A percentile compares a stretch with the other conserved stretches of the same genome.
phyloP scores from a whole-genome alignment of 2,329 filamentous ascomycete species.

The Grosmannia serpens region DNA sequence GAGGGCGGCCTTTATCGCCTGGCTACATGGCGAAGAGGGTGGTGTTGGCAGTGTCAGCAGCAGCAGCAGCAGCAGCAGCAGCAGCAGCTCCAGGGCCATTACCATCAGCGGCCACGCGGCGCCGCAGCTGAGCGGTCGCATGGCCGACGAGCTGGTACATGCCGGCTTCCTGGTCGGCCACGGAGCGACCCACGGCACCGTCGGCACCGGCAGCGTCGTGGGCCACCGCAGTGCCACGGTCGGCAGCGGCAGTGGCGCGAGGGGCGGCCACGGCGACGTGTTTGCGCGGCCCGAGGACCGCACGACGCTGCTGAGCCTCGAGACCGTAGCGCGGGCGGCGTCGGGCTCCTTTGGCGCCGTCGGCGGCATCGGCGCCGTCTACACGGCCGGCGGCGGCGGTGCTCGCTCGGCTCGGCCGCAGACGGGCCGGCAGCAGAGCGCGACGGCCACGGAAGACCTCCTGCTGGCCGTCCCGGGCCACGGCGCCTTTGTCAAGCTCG shows the following conservation, averaged over 20 bases:
- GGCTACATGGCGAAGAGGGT: conserved; percentile 38
- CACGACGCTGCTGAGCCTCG: conserved; percentile 47
- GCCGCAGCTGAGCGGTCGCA: conserved; percentile 25
- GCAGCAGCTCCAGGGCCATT: not conserved
- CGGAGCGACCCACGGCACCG: conserved; percentile 13
- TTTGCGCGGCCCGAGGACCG: conserved; percentile 40
- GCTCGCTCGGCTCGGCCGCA: conserved; percentile 26
- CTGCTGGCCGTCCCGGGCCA: conserved; percentile 55
- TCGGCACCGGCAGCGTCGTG: conserved; percentile 17
- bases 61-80: conserved; percentile 15
- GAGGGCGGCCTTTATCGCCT: conserved; percentile 37
- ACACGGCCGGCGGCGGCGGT: conserved; percentile 47
- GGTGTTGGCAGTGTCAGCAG: conserved; percentile 27
- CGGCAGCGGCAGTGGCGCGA: not conserved
- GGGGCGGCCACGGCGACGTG: conserved; percentile 18
- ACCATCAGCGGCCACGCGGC: conserved; percentile 7
- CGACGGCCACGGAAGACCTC: conserved; percentile 21
- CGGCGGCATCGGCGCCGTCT: conserved; percentile 54
- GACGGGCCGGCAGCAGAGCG: conserved; percentile 17
- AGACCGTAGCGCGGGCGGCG: conserved; percentile 50
- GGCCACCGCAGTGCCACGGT: conserved; percentile 12
- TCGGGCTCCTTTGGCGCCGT: conserved; percentile 59
- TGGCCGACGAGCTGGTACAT: conserved; percentile 48
- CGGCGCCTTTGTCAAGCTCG: conserved; percentile 55
- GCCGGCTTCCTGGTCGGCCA: conserved; percentile 55